Evolutionary conservation across 2,329 filamentous ascomycete genomes (phyloP), one percentile per base, ranked within the genome.

Genomic region (Penicillium sp.): DNA sequence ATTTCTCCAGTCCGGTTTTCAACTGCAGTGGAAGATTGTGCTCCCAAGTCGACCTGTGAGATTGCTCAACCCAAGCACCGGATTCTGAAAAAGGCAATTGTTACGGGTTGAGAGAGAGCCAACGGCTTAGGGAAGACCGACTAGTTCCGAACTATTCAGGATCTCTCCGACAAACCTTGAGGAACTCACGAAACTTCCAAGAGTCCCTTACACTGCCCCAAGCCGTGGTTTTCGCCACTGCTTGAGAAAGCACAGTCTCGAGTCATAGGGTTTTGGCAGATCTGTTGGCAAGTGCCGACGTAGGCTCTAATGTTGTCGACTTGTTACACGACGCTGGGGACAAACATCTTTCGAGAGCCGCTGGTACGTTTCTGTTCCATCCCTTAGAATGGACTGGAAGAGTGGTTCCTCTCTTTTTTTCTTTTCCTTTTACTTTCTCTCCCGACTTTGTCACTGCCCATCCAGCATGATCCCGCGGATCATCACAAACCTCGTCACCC

Each of bases 261-360:
- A 67, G 62, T 62, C 58, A 63, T 61, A 61, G 54, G 64, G 56
- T 59, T 66, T 53, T 64, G 59, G 58, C 51, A 63, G 62, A 61
- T 63, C 60, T 64, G 60, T 60, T 62, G 65, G 60, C 62, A 55
- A 66, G 64, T 66, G 65, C 62, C 62, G 63, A 60, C 64, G 62
- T 61, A 69, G 62, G 69, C 59, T 63, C 65, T 67, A 65, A 69
- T 69, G 69, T 71, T 69, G 63, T 67, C 67, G 61, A 68, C 65
- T 60, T 66, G 71, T 73, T 73, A 73, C 70, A 74, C 69, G 57
- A 72, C 61, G 57, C 62, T 67, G 60, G 64, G 60, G 59, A 67
- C 72, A 73, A 73, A 72, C 71, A 72, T 74, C 63, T 66, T 67
- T 70, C 65, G 63, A 69, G 66, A 66, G 59, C 64, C 64, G 60